These are phyloP conservation scores for Potentilla sterilis DNA, from an alignment of 306 rosid genomes.

Conservation along the genomic window DNA sequence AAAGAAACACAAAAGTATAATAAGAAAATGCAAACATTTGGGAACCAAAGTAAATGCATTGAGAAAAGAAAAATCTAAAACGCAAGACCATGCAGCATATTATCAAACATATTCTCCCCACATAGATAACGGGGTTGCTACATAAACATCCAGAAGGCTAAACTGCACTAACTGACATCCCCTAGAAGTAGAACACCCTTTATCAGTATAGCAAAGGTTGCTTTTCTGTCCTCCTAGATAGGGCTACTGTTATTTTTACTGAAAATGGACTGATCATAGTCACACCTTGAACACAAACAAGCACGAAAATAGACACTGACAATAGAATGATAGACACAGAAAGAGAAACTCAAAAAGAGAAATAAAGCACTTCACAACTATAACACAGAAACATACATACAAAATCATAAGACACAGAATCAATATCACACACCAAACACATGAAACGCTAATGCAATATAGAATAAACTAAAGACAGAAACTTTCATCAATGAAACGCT, in stretches of 20 bases:
- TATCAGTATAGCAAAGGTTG: not conserved
- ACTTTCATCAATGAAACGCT: not conserved
- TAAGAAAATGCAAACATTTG: slow-evolving; percentile 12
- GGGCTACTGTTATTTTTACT: not conserved
- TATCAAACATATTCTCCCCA: not conserved
- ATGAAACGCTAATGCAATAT: not conserved
- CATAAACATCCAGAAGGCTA: not conserved
- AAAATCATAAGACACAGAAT: not conserved
- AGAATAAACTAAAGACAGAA: not conserved
- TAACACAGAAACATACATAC: not conserved
- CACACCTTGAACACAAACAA: not conserved
- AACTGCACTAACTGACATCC: not conserved
- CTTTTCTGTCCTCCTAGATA: not conserved
- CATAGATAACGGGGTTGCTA: not conserved
- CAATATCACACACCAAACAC: not conserved
- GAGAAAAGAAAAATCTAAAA: not conserved
- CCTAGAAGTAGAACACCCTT: not conserved
- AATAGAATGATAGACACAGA: too few relatives aligned
- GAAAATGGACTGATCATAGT: not conserved
- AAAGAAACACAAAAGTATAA: slow-evolving; percentile 17
- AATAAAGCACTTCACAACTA: not conserved
- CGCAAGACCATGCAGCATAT: not conserved
- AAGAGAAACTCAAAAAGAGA: too few relatives aligned
- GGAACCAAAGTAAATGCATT: slow-evolving; percentile 2
- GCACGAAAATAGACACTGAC: not conserved